Conservation (phyloP, 345 rosid genomes). For the Limnanthes douglasii region DNA sequence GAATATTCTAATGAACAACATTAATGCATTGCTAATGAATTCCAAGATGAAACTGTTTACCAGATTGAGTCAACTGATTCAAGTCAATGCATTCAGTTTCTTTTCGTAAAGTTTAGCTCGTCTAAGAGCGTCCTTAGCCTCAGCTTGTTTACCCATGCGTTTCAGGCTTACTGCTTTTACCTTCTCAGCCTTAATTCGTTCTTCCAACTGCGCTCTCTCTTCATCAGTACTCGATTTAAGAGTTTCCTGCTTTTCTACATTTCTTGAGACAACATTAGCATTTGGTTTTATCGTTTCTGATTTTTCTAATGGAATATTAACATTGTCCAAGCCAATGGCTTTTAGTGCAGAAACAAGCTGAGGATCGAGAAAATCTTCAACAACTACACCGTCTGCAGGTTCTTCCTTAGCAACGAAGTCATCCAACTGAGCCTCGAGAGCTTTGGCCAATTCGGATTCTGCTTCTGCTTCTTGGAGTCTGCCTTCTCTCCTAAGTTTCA, state of each 20-base stretch:
- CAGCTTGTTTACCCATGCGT: slow-evolving; percentile 79
- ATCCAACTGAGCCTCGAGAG: slow-evolving; percentile 76
- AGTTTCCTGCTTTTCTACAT: slow-evolving; percentile 9
- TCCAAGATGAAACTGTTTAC: too few species aligned
- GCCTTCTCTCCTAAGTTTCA: slow-evolving; percentile 82
- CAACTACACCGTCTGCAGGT: slow-evolving; percentile 25
- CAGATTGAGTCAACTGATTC: slow-evolving; percentile 14
- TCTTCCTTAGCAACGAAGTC: slow-evolving; percentile 30
- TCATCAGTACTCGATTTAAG: slow-evolving; percentile 20
- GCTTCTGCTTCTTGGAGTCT: slow-evolving; percentile 76
- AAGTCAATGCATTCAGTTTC: slow-evolving; percentile 37
- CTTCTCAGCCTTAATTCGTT: slow-evolving; percentile 69
- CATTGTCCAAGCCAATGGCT: slow-evolving; percentile 53
- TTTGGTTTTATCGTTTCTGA: slow-evolving; percentile 12
- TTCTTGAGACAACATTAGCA: too few species aligned
- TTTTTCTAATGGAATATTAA: slow-evolving; percentile 9
- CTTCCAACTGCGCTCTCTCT: slow-evolving; percentile 55
- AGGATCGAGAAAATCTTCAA: slow-evolving; percentile 91
- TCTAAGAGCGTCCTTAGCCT: slow-evolving; percentile 80
- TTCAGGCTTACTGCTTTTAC: slow-evolving; percentile 57
- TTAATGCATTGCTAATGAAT: too few species aligned
- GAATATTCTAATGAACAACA: too few species aligned
- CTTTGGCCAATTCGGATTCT: slow-evolving; percentile 78
- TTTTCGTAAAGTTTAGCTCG: slow-evolving; percentile 59
- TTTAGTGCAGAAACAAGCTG: slow-evolving; percentile 70